Evolutionary conservation across 1,284 basidiomycete species (phyloP), one percentile per base, ranked within the genome.

Genomic region (Cryptococcus hybrid): DNA sequence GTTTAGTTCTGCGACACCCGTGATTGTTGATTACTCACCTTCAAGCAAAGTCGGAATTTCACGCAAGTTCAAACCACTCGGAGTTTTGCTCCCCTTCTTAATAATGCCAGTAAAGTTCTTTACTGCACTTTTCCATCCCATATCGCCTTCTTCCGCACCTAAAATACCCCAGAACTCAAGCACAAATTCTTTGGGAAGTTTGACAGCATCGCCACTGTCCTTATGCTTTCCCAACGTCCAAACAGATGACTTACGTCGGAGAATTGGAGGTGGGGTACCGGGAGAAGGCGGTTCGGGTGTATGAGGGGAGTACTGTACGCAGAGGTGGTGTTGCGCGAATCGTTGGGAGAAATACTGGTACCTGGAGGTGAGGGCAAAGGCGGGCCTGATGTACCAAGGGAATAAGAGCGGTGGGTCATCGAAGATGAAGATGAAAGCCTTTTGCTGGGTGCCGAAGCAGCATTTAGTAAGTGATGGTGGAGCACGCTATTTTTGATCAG

Each of bases 41-140:
- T 76, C 71, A 5, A 76, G 59, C 6, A 78, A 54, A 9, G 63
- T 63, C 0, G 71, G 67, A 15, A 78, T 67, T 51, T 75, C 74
- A 35, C 74, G 65, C 51, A 78, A 57, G 57, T 76, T 78, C 47
- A 73, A 50, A 3, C 74, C 73, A 2, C 64, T 62, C 1, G 68
- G 60, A 7, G 75, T 77, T 63, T 75, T 76, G 43, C 71, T 76
- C 4, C 74, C 76, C 62, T 72, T 74, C 57, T 74, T 75, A 50
- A 74, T 62, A 12, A 69, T 54, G 5, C 68, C 60, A 42, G 76
- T 58, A 54, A 78, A 73, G 8, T 54, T 59, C 15, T 54, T 52
- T 12, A 73, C 69, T 0, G 70, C 60, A 48, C 57, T 49, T 36
- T 60, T 63, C 74, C 74, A 78, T 1, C 58, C 68, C 0, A 39